Evolutionary conservation across 2,329 filamentous ascomycete species (phyloP).

Genomic region (Cladosporium sp.): DNA sequence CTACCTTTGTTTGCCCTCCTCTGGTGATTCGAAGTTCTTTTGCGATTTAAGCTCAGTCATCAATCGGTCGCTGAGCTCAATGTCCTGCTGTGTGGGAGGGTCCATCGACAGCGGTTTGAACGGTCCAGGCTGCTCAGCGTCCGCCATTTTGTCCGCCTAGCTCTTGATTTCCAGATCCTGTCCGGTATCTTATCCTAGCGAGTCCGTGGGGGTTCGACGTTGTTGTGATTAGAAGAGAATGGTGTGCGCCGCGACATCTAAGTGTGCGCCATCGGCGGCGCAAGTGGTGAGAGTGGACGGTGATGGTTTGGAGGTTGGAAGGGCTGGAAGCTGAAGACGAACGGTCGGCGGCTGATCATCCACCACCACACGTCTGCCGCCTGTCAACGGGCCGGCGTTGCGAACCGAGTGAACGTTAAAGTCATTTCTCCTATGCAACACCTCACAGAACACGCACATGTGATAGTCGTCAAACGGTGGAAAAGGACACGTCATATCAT

Average conservation of each 20-base stretch:
- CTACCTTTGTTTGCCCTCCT: conserved; percentile 80
- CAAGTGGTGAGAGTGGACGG: background rate
- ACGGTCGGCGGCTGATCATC: background rate
- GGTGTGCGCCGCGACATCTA: background rate
- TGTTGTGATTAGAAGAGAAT: background rate
- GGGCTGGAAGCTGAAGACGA: conserved; percentile 2
- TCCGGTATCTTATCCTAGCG: background rate
- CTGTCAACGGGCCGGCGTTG: background rate
- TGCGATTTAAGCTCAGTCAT: conserved; percentile 80
- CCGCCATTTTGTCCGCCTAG: conserved; percentile 11
- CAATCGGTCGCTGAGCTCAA: conserved; percentile 71
- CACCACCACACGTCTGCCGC: background rate
- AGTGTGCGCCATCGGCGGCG: conserved; percentile 2
- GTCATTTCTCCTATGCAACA: no score
- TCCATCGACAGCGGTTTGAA: conserved; percentile 77
- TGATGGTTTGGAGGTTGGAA: background rate
- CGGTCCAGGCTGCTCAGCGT: conserved; percentile 55
- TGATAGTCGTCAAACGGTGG: background rate
- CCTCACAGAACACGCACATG: background rate
- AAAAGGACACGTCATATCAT: no score
- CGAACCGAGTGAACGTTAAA: background rate
- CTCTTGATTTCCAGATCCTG: background rate
- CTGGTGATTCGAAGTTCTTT: conserved; percentile 83
- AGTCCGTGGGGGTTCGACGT: background rate
- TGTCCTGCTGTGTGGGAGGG: conserved; percentile 73